Evolutionary conservation across 2,329 filamentous ascomycete species (phyloP).

Genomic region (Pyricularia sp.): DNA sequence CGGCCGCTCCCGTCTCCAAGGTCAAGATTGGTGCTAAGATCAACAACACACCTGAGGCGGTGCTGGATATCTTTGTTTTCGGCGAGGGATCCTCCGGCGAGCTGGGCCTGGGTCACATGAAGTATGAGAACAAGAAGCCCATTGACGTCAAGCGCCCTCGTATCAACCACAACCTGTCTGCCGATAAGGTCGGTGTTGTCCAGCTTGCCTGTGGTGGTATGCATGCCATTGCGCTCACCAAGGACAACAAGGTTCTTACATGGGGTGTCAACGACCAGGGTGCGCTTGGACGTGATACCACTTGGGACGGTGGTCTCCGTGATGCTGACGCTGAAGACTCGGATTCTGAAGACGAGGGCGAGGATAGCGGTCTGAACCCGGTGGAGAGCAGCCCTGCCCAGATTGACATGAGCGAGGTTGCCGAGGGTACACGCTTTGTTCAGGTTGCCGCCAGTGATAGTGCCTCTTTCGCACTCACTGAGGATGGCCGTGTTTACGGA

Average conservation of each 20-base stretch:
- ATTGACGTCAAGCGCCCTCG: slow-evolving; percentile 70
- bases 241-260: slow-evolving; percentile 72
- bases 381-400: slow-evolving; percentile 52
- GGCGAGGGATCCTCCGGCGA: slow-evolving; percentile 75
- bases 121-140: slow-evolving; percentile 46
- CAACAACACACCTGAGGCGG: slow-evolving; percentile 53
- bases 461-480: slow-evolving; percentile 66
- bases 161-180: slow-evolving; percentile 50
- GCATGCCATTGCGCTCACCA: slow-evolving; percentile 69
- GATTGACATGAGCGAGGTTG: slow-evolving; percentile 34
- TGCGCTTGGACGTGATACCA: slow-evolving; percentile 66
- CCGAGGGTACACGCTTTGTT: slow-evolving; percentile 25
- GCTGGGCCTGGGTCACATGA: slow-evolving; percentile 66
- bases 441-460: slow-evolving; percentile 67
- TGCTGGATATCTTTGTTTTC: slow-evolving; percentile 69
- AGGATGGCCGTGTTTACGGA: slow-evolving; percentile 67
- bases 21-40: slow-evolving; percentile 28
- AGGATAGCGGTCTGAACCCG: slow-evolving; percentile 45
- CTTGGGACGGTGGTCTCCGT: slow-evolving; percentile 47
- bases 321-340: slow-evolving; percentile 43
- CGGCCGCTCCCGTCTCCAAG: slow-evolving; percentile 23
- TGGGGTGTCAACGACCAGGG: slow-evolving; percentile 87
- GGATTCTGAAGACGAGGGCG: slow-evolving; percentile 21
- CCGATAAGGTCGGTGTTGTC: slow-evolving; percentile 55
- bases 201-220: slow-evolving; percentile 73